Conservation (phyloP, 2,329 filamentous ascomycete species). For the Colletotrichum tabaci region DNA sequence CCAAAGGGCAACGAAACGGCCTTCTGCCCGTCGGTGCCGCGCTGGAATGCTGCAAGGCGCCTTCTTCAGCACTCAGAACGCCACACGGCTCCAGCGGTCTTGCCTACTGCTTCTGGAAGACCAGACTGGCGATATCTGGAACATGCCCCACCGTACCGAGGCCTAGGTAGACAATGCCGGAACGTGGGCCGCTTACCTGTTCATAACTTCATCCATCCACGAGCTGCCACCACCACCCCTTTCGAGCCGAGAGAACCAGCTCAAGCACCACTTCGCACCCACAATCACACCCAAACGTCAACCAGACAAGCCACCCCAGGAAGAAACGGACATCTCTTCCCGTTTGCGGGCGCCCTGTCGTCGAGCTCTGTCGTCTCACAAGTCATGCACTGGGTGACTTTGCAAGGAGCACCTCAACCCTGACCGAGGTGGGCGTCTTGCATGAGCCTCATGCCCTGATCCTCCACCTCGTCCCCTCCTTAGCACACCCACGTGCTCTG, state of each 20-base stretch:
- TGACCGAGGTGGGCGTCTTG: constrained; percentile 11
- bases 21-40: background rate
- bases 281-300: constrained; percentile 22
- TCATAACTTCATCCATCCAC: background rate
- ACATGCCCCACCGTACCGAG: constrained; percentile 26
- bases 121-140: constrained; percentile 32
- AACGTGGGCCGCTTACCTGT: constrained; percentile 12
- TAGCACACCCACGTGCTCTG: constrained; percentile 23
- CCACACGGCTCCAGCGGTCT: constrained; percentile 30
- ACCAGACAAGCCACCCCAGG: background rate
- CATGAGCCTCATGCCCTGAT: constrained; percentile 33
- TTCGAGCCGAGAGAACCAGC: constrained; percentile 14
- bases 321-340: background rate
- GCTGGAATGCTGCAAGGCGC: constrained; percentile 23
- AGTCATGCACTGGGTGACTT: background rate
- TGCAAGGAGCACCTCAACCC: background rate
- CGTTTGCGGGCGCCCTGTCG: constrained; percentile 4
- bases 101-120: constrained; percentile 37
- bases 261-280: background rate
- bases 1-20: background rate
- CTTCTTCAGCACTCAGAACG: constrained; percentile 28
- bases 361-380: background rate
- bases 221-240: constrained; percentile 1
- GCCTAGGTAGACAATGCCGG: constrained; percentile 1
- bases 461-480: background rate